A percentile compares a stretch with the other conserved stretches of the same genome.
These are phyloP conservation scores for Xylariaceae sp. DNA, from an alignment of 2,329 filamentous ascomycete genomes.

Conservation along the genomic window DNA sequence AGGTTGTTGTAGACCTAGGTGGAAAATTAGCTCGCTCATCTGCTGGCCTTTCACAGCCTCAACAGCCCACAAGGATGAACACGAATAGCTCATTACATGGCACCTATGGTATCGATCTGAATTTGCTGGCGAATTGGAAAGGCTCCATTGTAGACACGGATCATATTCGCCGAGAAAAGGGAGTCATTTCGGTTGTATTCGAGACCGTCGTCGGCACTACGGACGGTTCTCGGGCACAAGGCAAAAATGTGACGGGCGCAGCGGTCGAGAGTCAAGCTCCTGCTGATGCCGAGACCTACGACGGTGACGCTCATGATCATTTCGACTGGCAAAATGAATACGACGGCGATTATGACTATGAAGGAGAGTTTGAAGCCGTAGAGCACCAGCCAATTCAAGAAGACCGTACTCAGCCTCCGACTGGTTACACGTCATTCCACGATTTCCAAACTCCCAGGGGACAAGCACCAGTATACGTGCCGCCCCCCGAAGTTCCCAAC, in stretches of 20 bases:
- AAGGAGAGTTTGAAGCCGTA: constrained; percentile 17
- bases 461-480: constrained; percentile 50
- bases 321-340: constrained; percentile 33
- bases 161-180: constrained; percentile 80
- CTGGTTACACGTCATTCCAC: constrained; percentile 27
- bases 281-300: constrained; percentile 12
- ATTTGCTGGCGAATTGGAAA: constrained; percentile 52
- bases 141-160: constrained; percentile 84
- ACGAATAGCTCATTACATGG: constrained; percentile 28
- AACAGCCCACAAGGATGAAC: constrained; percentile 41
- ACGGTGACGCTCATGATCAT: constrained; percentile 22
- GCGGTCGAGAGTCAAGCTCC: constrained; percentile 22
- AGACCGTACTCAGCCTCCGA: constrained; percentile 31
- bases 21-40: constrained; percentile 70
- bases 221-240: constrained; percentile 55
- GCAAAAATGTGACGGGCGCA: constrained; percentile 27
- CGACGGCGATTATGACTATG: constrained; percentile 27
- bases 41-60: constrained; percentile 37
- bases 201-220: constrained; percentile 84
- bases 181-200: constrained; percentile 82
- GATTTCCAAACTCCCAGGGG: constrained; percentile 30
- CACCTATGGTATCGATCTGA: constrained; percentile 39
- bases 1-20: constrained; percentile 88
- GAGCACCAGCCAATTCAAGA: constrained; percentile 22
- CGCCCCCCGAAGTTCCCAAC: constrained; percentile 57